Base-by-base conservation (phyloP, 2,329 filamentous ascomycete species). In the Zarea fungicola region DNA sequence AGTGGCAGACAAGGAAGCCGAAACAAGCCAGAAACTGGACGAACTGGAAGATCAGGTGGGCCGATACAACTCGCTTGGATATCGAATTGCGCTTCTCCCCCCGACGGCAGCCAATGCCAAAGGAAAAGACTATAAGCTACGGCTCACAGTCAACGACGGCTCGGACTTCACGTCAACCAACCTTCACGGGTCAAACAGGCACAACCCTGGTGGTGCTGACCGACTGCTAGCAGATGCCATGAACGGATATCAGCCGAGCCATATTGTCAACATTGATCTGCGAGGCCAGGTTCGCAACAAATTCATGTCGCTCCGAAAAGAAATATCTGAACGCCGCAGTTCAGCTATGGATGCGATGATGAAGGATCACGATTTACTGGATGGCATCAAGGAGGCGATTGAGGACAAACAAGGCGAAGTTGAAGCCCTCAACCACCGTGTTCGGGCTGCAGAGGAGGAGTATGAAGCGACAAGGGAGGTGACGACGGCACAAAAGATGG, bases 391-490 rank as follows among this genome's bases (percentile, higher is more conserved):
- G 66, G 95, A 99, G 69, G 90, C 91, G 14, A 93, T 99, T 67
- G 91, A 96, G 63, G 92, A 99, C 69, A 96, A 96, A 72, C 80
- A 85, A 53, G 86, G 84, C 56, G 93, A 99, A 64, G 89, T 99
- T 16, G 92, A 96, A 64, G 87, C 89, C 4, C 75, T 99, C 14
- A 87, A 92, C 57, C 92, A 97, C 66, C 82, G 87, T 36, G 87
- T 95, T 39, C 82, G 88, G 28, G 88, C 88, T 16, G 91, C 92
- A 1, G 87, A 95, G 64, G 89, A 95, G 61, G 91, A 96, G 64
- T 95, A 96, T 63, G 90, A 96, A 62, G 90, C 89, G 69, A 91
- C 89, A 18, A 92, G 92, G 62, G 93, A 96, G 74, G 70, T 79
- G 51, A 92, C 87, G 7, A 87, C 80, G 39, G 88, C 90, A 16